phyloP scores from a whole-genome alignment of 768 basidiomycete species.

The Auricularia cornea region DNA sequence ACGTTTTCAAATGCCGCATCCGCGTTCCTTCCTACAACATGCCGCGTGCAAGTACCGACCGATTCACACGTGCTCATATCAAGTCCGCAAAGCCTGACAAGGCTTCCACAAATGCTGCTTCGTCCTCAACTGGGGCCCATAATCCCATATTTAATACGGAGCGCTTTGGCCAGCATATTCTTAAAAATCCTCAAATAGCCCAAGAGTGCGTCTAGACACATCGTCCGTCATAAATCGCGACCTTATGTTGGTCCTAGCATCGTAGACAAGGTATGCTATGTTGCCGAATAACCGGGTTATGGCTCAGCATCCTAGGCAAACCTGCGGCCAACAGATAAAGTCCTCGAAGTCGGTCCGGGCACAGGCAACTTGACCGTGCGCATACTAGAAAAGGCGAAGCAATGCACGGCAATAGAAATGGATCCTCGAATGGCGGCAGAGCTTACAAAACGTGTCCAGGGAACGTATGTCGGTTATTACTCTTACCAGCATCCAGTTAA shows the following conservation, averaged over 20 bases:
- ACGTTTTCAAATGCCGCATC: background rate
- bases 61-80: slow-evolving; percentile 63
- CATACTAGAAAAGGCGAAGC: slow-evolving; percentile 88
- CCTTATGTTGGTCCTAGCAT: slow-evolving; percentile 33
- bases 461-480: slow-evolving; percentile 62
- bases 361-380: slow-evolving; percentile 93
- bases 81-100: slow-evolving; percentile 47
- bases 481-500: background rate
- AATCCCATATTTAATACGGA: slow-evolving; percentile 94
- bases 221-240: background rate
- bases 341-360: slow-evolving; percentile 95
- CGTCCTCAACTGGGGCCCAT: slow-evolving; percentile 30
- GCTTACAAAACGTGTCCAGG: slow-evolving; percentile 92
- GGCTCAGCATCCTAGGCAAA: slow-evolving; percentile 55
- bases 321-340: slow-evolving; percentile 87
- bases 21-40: slow-evolving; percentile 28
- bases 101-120: slow-evolving; percentile 35
- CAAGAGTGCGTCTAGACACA: slow-evolving; percentile 57
- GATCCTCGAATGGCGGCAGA: slow-evolving; percentile 99
- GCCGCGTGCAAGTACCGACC: slow-evolving; percentile 74
- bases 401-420: slow-evolving; percentile 92
- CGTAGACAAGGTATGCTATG: slow-evolving; percentile 44
- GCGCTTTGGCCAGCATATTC: slow-evolving; percentile 94
- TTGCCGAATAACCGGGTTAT: background rate
- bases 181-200: slow-evolving; percentile 87